Conservation (phyloP, 2,329 filamentous ascomycete genomes). For the Rhytidhysteron rufulum region DNA sequence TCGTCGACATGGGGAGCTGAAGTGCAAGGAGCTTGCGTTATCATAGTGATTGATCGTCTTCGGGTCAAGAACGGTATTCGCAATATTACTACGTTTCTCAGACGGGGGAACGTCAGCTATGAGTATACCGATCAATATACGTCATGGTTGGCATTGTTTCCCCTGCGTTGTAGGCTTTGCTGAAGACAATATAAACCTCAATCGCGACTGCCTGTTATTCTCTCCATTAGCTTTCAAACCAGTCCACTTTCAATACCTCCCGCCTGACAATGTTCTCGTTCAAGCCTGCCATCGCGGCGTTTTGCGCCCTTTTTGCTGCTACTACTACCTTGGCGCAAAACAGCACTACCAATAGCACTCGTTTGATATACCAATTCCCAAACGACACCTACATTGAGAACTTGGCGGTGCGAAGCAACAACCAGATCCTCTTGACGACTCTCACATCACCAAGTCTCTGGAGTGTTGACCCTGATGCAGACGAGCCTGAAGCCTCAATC, state of each 20-base stretch:
- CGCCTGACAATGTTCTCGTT: neutral
- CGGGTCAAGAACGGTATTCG: too few species aligned
- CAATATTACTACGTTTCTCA: too few species aligned
- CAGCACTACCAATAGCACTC: neutral
- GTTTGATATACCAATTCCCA: constrained; percentile 7
- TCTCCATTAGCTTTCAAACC: neutral
- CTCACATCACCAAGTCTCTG: constrained; percentile 22
- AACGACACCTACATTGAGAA: constrained; percentile 22
- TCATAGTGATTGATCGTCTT: too few species aligned
- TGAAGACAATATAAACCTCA: too few species aligned
- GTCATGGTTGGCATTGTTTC: too few species aligned
- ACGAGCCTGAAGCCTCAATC: constrained; percentile 12
- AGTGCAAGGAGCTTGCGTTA: too few species aligned
- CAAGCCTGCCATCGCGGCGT: neutral
- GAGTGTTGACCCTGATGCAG: constrained; percentile 19
- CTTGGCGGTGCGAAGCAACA: constrained; percentile 29
- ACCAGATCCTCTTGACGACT: constrained; percentile 23
- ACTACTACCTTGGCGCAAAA: neutral
- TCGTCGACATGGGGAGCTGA: too few species aligned
- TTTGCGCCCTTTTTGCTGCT: neutral
- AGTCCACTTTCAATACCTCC: neutral
- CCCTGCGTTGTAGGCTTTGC: too few species aligned
- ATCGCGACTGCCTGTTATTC: too few species aligned
- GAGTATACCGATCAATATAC: too few species aligned
- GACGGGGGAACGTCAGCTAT: too few species aligned